These are phyloP conservation scores for Vicia faba DNA, from an alignment of 306 rosid species.

Conservation along the genomic window DNA sequence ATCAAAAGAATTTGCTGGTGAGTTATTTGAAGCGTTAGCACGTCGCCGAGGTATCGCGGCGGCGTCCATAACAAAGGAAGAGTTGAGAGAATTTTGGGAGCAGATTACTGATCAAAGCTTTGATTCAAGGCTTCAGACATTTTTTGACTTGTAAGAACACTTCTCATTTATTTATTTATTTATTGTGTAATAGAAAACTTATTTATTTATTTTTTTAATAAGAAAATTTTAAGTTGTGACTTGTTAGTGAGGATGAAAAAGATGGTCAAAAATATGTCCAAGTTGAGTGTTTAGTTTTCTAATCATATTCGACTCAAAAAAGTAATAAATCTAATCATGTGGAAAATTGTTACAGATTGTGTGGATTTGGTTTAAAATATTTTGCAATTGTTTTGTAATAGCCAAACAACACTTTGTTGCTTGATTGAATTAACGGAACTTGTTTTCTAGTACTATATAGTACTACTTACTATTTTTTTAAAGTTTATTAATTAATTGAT, in stretches of 20 bases:
- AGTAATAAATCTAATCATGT: background rate
- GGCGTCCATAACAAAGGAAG: constrained; percentile 53
- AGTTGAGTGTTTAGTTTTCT: constrained; percentile 27
- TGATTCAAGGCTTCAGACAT: constrained; percentile 83
- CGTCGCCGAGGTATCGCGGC: constrained; percentile 65
- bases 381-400: background rate
- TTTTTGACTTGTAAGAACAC: constrained; percentile 75
- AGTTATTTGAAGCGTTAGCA: constrained; percentile 79
- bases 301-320: too few species aligned
- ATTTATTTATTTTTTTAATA: too few species aligned
- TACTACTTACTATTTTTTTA: background rate
- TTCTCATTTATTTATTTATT: background rate
- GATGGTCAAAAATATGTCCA: constrained; percentile 10
- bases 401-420: background rate
- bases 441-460: background rate
- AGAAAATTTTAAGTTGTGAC: background rate
- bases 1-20: constrained; percentile 69
- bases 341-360: background rate
- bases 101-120: constrained; percentile 81
- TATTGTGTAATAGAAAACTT: too few species aligned
- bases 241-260: constrained; percentile 8
- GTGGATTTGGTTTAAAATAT: constrained; percentile 3
- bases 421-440: background rate
- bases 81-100: constrained; percentile 84
- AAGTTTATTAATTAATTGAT: background rate